Evolutionary conservation across 163 green algal species (phyloP), one percentile per base, ranked within the genome.

Genomic region (Scenedesmus sp.): DNA sequence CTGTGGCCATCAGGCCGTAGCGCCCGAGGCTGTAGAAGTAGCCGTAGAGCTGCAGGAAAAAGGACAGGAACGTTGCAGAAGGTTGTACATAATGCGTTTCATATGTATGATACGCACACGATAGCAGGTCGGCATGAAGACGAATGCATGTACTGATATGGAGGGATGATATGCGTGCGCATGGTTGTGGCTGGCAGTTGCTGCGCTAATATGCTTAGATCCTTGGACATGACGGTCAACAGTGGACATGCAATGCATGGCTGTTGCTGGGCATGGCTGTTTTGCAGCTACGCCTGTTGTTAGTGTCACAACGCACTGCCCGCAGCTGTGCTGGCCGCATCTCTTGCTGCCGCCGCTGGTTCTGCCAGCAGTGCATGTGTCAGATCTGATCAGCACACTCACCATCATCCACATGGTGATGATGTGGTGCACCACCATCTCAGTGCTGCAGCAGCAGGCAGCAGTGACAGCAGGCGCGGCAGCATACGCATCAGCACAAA

Each of bases 381-480:
- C 66, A 34, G 16, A 16, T 34, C 26, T 7, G 4, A 34, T 34
- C 66, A 34, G 66, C 66, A 16, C 79, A 76, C 85, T 90, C 66
- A 90, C 85, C 85, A 93, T 93, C 84, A 93, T 88, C 18, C 18
- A 20, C 76, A 91, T 84, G 15, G 90, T 93, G n/a, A 93, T 83
- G 59, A 93, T 5, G 62, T 93, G 90, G 82, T 93, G 90, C 23
- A 91, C 54, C 12, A 93, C 34, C 90, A 93, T 93, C 23, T 93
- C 90, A 18, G 8, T 88, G 56, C 54, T 85, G 62, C 70, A 79
- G 70, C 23, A 79, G 70, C 70, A 52, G 13, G 23, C 70, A 79
- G 70, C 70, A 52, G 62, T 3, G 10, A 18, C 66, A n/a, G 23
- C 70, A 79, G 18, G 23, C 13, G 70, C 46, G 70, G 23, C 70